Evolutionary conservation across 768 basidiomycete species (phyloP).

Genomic region (Cystobasidium ongulense): DNA sequence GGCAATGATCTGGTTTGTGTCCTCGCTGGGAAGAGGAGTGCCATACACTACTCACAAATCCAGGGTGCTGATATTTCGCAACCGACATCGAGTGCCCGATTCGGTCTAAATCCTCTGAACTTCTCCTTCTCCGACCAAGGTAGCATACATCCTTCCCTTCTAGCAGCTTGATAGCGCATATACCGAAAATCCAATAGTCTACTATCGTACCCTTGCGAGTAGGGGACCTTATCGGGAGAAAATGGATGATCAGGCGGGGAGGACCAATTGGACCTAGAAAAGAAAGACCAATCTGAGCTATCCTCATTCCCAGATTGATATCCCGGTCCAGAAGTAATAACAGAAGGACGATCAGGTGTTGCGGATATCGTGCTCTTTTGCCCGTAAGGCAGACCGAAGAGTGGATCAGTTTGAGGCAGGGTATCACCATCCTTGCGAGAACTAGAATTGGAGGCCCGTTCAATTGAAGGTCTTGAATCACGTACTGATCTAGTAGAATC

Average conservation of each 20-base stretch:
- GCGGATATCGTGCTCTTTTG: background rate
- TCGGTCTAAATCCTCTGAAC: background rate
- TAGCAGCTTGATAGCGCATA: background rate
- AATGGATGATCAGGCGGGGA: background rate
- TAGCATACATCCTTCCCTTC: background rate
- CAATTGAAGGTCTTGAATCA: background rate
- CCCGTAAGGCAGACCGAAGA: background rate
- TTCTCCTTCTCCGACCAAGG: background rate
- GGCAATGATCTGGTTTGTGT: no score
- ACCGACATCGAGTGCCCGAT: constrained; percentile 12
- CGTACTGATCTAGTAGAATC: background rate
- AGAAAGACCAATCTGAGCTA: background rate
- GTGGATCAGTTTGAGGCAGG: background rate
- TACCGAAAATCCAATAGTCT: constrained; percentile 3
- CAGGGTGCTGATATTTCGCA: constrained; percentile 9
- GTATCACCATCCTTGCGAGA: background rate
- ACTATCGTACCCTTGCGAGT: background rate
- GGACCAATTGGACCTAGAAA: background rate
- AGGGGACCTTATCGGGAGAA: background rate
- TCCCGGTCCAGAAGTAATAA: background rate
- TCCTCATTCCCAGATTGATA: background rate
- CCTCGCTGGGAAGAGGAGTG: background rate
- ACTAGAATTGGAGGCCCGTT: background rate
- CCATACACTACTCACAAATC: constrained; percentile 8
- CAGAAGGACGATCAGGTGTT: background rate